phyloP scores from a whole-genome alignment of 2,329 filamentous ascomycete genomes.

The Furcasterigmium sp. region DNA sequence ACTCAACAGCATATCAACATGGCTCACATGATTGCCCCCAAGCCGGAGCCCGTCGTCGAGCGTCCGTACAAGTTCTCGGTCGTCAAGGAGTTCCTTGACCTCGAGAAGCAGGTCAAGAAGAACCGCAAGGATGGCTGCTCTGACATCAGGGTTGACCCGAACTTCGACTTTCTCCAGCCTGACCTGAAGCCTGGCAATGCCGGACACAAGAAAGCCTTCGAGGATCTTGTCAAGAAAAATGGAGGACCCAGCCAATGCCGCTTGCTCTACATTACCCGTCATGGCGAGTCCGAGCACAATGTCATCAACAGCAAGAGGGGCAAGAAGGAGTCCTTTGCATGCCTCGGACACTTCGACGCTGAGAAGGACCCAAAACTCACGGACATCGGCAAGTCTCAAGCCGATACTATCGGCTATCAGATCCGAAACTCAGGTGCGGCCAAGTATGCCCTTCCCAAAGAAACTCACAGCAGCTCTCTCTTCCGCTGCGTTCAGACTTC shows the following conservation, averaged over 20 bases:
- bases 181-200: no score
- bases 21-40: background rate
- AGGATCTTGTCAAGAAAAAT: background rate
- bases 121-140: background rate
- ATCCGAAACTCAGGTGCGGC: background rate
- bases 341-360: background rate
- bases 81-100: constrained; percentile 1
- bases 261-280: background rate
- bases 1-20: background rate
- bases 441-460: background rate
- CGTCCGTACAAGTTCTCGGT: background rate
- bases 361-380: background rate
- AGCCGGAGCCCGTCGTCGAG: background rate
- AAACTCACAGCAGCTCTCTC: background rate
- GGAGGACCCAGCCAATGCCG: background rate
- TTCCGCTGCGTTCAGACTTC: background rate
- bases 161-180: no score
- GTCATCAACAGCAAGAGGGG: background rate
- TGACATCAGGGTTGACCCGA: background rate
- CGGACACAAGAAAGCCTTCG: background rate
- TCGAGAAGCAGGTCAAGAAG: background rate
- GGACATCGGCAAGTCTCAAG: background rate
- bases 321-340: background rate
- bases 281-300: background rate
- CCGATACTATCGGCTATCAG: background rate